Evolutionary conservation across 192 early-diverging fungal genomes (phyloP), one percentile per base, ranked within the genome.

Genomic region (Coemansia sp.): DNA sequence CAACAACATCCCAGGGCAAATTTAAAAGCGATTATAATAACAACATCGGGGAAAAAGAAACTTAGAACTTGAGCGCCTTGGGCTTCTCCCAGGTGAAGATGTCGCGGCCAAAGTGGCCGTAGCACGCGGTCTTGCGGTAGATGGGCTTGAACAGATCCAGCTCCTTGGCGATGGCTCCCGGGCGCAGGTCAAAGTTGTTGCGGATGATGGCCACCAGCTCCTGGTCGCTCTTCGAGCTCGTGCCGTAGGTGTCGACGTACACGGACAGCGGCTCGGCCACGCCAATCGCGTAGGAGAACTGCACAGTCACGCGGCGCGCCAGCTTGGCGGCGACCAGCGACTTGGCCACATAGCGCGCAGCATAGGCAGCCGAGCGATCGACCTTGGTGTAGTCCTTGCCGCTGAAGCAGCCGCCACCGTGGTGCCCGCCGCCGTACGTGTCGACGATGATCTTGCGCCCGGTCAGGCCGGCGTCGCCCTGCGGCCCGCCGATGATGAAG

Each of bases 381-480:
- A 98, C 95, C 91, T 97, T 97, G 89, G 93, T 95, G 90, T 92
- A 98, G 86, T 97, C 97, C 88, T 98, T 98, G 60, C 97, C 97
- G 60, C 94, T 97, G 91, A 99, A 97, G 78, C 94, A 95, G 88
- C 97, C 97, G 71, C 97, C 94, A 81, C 90, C 94, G 87, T 96
- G 92, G 64, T 92, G 92, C 82, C 92, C 92, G 75, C 94, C 94
- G 62, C 94, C 94, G 82, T 94, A 96, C 42, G 75, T 71, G 60
- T 81, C 81, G 77, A 90, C 89, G 64, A 92, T 92, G 79, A 92
- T 92, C 85, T 97, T 97, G 81, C 94, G 93, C 31, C 97, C 97
- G 70, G 95, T 98, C 65, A 98, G 87, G 82, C 97, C 97, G 66
- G 97, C 97, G 84, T 98, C 97, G 84, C 97, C 95, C 84, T 98